phyloP scores from a whole-genome alignment of 2,329 filamentous ascomycete genomes.

The Trichoderma pleuroti region DNA sequence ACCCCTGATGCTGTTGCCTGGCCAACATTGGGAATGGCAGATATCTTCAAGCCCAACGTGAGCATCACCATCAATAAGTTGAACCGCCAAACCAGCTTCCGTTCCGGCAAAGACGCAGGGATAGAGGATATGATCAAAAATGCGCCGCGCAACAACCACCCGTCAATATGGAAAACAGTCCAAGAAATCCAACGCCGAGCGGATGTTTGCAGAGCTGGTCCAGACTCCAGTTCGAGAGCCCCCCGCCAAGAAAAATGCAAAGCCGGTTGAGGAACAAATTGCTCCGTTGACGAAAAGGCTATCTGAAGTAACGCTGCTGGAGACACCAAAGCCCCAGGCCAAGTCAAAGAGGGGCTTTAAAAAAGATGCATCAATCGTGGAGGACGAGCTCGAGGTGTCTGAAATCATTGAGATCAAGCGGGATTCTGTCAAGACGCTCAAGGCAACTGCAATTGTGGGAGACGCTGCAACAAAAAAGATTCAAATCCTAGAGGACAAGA shows the following conservation, averaged over 20 bases:
- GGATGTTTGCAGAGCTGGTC: conserved; percentile 51
- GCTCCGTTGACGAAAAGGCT: conserved; percentile 36
- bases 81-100: neutral
- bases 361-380: conserved; percentile 7
- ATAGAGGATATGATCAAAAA: conserved; percentile 28
- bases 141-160: conserved; percentile 43
- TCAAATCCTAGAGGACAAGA: neutral
- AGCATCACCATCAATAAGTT: neutral
- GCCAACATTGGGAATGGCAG: conserved; percentile 23
- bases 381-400: conserved; percentile 16
- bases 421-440: neutral
- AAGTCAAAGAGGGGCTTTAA: conserved; percentile 22
- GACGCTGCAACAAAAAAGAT: neutral
- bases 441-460: neutral
- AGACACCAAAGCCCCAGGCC: conserved; percentile 17
- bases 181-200: conserved; percentile 45
- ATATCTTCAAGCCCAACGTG: conserved; percentile 17
- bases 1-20: conserved; percentile 23
- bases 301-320: conserved; percentile 30
- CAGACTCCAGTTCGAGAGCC: conserved; percentile 44
- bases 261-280: conserved; percentile 28
- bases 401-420: neutral
- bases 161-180: conserved; percentile 52
- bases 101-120: neutral
- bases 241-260: conserved; percentile 18